Conservation (phyloP, 2,329 filamentous ascomycete species). For the Penicillium fuscoglaucum region DNA sequence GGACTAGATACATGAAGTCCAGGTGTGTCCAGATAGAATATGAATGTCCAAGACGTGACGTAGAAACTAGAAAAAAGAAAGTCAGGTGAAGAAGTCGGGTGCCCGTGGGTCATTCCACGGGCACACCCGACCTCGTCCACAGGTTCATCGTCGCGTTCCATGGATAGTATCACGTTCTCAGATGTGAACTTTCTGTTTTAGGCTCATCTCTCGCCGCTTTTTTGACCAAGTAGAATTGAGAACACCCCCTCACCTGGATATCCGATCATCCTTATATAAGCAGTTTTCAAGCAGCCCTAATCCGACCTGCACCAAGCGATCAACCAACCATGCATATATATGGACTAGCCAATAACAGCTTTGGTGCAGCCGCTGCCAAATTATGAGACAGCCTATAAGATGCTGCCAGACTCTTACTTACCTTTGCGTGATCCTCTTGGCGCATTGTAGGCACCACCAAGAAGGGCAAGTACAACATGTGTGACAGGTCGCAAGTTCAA, state of each 20-base stretch:
- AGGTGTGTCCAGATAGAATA: too few relatives aligned
- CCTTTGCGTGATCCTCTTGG: background rate
- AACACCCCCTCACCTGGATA: background rate
- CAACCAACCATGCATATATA: background rate
- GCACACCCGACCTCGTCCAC: constrained; percentile 16
- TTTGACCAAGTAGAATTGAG: background rate
- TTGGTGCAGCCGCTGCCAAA: background rate
- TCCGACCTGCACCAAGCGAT: background rate
- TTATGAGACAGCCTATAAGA: background rate
- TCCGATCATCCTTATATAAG: too few relatives aligned
- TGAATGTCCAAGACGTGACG: background rate
- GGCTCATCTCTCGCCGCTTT: background rate
- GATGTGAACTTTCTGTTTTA: background rate
- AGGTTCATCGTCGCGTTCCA: constrained; percentile 3
- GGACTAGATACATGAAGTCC: background rate
- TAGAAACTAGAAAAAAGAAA: background rate
- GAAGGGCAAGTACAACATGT: background rate
- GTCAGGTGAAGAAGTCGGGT: background rate
- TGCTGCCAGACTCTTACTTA: background rate
- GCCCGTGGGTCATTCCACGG: constrained; percentile 16
- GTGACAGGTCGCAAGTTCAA: background rate
- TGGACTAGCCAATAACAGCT: background rate
- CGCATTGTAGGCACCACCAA: background rate
- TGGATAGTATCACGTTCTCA: constrained; percentile 1
- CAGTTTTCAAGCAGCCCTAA: background rate